phyloP scores from a whole-genome alignment of 371 early-diverging fungal genomes.

The Batkoa obscura region DNA sequence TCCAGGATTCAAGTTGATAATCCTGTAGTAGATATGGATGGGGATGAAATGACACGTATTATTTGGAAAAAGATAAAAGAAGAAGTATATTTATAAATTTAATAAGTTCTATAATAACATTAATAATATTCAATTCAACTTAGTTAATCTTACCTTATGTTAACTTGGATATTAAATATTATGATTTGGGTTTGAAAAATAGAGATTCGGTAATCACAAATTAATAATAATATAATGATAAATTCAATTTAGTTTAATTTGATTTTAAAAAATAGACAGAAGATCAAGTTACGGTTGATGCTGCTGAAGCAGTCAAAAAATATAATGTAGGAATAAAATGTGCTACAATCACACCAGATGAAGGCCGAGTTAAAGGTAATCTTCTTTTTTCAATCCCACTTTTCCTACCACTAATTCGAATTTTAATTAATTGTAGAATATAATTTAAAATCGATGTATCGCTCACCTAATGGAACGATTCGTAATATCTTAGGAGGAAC shows the following conservation, averaged over 20 bases:
- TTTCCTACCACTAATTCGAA: too few relatives aligned
- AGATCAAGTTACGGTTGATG: conserved; percentile 89
- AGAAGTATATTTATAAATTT: conserved; percentile 18
- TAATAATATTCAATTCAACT: background rate
- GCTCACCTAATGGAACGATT: conserved; percentile 93
- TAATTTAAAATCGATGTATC: conserved; percentile 89
- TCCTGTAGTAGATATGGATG: conserved; percentile 82
- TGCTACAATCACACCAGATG: conserved; percentile 98
- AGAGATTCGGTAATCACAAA: conserved; percentile 49
- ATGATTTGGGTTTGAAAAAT: conserved; percentile 77
- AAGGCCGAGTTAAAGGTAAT: conserved; percentile 73
- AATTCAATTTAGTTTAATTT: background rate
- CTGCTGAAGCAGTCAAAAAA: conserved; percentile 89
- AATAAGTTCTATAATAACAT: background rate
- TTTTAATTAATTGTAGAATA: conserved; percentile 36
- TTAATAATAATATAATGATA: background rate
- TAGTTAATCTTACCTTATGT: conserved; percentile 79
- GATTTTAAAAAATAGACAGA: conserved; percentile 35
- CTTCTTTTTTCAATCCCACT: background rate
- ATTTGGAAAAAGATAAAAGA: conserved; percentile 90
- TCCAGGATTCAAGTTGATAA: conserved; percentile 23
- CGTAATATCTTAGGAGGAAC: conserved; percentile 93
- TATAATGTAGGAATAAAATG: conserved; percentile 97
- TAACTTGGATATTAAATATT: conserved; percentile 86
- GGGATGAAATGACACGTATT: conserved; percentile 96